These are phyloP conservation scores for Fusarium oligoseptatum DNA, from an alignment of 2,329 filamentous ascomycete genomes.

Conservation along the genomic window DNA sequence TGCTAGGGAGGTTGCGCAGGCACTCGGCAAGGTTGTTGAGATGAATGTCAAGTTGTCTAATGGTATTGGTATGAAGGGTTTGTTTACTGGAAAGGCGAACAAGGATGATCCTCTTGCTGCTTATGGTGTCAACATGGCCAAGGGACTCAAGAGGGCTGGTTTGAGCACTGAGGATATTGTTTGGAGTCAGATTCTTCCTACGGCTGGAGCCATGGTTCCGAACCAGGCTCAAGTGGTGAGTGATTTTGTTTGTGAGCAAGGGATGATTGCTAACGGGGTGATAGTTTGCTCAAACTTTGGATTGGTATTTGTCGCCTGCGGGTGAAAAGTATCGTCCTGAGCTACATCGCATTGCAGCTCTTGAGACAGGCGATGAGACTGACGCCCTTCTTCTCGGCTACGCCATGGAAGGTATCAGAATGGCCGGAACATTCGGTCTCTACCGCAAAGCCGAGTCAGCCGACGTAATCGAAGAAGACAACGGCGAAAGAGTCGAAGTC, in stretches of 20 bases:
- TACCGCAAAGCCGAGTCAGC: constrained; percentile 67
- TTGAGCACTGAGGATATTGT: constrained; percentile 75
- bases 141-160: constrained; percentile 73
- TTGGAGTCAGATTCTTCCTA: constrained; percentile 78
- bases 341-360: constrained; percentile 70
- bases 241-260: constrained; percentile 29
- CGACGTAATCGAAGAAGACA: constrained; percentile 64
- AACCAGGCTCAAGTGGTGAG: constrained; percentile 77
- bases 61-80: constrained; percentile 53
- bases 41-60: constrained; percentile 72
- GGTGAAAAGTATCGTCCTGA: constrained; percentile 69
- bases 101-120: constrained; percentile 69
- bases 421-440: constrained; percentile 73
- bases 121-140: constrained; percentile 76
- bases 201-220: constrained; percentile 75
- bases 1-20: constrained; percentile 67
- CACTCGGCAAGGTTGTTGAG: constrained; percentile 73
- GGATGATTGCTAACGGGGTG: constrained; percentile 43
- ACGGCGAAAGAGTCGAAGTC: constrained; percentile 64
- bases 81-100: constrained; percentile 66
- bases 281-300: constrained; percentile 78
- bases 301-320: constrained; percentile 76
- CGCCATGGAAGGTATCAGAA: constrained; percentile 77
- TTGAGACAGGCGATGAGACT: constrained; percentile 66
- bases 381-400: constrained; percentile 77